Evolutionary conservation across 805 yeast species (phyloP), one percentile per base, ranked within the genome.

Genomic region (Jamesozyma piceae): DNA sequence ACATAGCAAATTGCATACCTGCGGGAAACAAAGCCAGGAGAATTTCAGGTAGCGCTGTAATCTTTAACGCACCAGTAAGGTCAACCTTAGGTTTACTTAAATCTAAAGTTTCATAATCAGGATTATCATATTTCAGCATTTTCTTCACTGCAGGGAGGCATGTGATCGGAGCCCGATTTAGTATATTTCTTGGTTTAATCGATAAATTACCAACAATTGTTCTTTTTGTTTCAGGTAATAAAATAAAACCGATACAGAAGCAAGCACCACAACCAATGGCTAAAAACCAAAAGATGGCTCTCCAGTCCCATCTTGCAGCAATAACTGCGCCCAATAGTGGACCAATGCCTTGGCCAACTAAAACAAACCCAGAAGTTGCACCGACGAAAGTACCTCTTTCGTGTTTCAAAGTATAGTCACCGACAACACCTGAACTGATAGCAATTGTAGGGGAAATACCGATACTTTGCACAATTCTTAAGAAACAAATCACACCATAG

Each of bases 371-470:
- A 5, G 75, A 63, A 1, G 77, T 74, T 8, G 80, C 56, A 0
- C 92, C 92, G 38, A 79, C 77, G 49, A 74, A 72, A 0, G 79
- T 73, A 5, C 94, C 95, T 49, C 95, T 70, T 46, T 79, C 77
- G 14, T 66, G 65, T 29, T 80, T 66, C 1, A 77, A 68, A 2
- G 86, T 75, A 34, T 79, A 67, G 62, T 86, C 95, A 15, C 87
- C 89, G 13, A 82, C 75, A 0, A 79, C 71, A 2, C 90, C 92
- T 0, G 81, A 71, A 33, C 72, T 68, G 4, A 85, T 71, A 4
- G 92, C 78, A 21, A 85, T 72, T 1, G 84, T 71, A 0, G 94
- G 85, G 0, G 90, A 78, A 9, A 80, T 78, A 20, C 83, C 86
- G 3, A 78, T 67, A 2, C 92, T 86, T 53, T 84, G 87, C 10